Evolutionary conservation across 225 moss, liverwort and hornwort species (phyloP).

Genomic region (Bryoerythrophyllum caledonicum): DNA sequence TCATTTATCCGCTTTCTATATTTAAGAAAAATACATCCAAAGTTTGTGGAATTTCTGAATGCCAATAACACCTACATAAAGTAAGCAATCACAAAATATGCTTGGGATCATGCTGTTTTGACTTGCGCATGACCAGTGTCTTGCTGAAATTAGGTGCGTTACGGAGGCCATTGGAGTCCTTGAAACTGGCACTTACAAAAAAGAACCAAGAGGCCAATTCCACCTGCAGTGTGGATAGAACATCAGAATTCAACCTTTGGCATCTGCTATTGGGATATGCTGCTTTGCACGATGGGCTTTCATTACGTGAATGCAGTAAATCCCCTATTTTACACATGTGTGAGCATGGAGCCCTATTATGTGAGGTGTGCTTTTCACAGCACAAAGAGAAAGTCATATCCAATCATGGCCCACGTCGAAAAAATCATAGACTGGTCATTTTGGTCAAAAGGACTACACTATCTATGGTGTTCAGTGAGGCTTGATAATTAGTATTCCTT

Average conservation of each 20-base stretch:
- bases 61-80: not conserved
- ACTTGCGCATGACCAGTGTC: not conserved
- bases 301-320: not conserved
- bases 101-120: constrained; percentile 11
- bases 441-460: too few species aligned
- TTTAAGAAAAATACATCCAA: too few species aligned
- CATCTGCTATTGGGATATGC: constrained; percentile 10
- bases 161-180: not conserved
- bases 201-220: not conserved
- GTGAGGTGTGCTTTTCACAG: not conserved
- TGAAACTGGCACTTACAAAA: not conserved
- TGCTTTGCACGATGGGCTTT: not conserved
- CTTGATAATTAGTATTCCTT: too few species aligned
- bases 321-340: not conserved
- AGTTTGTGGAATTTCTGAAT: too few species aligned
- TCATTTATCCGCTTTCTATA: not conserved
- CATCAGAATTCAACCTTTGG: not conserved
- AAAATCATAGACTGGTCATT: too few species aligned
- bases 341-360: not conserved
- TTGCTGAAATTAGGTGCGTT: not conserved
- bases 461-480: too few species aligned
- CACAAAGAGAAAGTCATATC: not conserved
- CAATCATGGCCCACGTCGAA: not conserved
- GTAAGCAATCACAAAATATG: constrained; percentile 4
- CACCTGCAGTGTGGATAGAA: not conserved